Evolutionary conservation across 129 eudicot genomes (phyloP).

Genomic region (Centella asiatica): DNA sequence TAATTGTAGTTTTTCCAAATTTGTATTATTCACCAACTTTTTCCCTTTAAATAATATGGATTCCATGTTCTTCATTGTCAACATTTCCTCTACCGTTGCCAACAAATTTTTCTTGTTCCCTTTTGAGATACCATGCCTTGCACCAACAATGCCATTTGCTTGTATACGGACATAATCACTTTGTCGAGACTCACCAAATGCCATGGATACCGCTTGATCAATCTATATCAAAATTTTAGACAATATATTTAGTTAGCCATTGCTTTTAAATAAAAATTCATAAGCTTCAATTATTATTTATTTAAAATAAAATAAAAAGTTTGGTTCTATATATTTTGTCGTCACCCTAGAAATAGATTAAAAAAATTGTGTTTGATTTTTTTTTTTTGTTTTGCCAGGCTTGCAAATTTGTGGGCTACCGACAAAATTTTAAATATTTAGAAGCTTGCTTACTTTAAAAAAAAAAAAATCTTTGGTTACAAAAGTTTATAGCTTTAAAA

Average conservation of each 20-base stretch:
- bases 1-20: constrained; percentile 39
- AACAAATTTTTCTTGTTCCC: background rate
- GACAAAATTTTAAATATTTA: background rate
- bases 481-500: background rate
- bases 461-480: no score
- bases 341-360: no score
- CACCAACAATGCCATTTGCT: constrained; percentile 25
- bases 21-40: constrained; percentile 37
- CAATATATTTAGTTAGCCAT: background rate
- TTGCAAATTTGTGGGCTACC: background rate
- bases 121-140: background rate
- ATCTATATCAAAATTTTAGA: constrained; percentile 24
- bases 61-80: constrained; percentile 47
- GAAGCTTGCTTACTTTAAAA: no score
- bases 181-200: constrained; percentile 40
- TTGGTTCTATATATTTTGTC: background rate
- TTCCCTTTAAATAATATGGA: constrained; percentile 51
- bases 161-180: constrained; percentile 55
- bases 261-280: background rate
- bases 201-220: constrained; percentile 82
- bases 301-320: background rate
- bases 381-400: no score
- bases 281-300: background rate
- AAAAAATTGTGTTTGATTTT: background rate
- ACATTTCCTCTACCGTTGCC: constrained; percentile 33